A percentile compares a stretch with the other conserved stretches of the same genome.
phyloP scores from a whole-genome alignment of 345 rosid species.

The Rhodomyrtus tomentosa region DNA sequence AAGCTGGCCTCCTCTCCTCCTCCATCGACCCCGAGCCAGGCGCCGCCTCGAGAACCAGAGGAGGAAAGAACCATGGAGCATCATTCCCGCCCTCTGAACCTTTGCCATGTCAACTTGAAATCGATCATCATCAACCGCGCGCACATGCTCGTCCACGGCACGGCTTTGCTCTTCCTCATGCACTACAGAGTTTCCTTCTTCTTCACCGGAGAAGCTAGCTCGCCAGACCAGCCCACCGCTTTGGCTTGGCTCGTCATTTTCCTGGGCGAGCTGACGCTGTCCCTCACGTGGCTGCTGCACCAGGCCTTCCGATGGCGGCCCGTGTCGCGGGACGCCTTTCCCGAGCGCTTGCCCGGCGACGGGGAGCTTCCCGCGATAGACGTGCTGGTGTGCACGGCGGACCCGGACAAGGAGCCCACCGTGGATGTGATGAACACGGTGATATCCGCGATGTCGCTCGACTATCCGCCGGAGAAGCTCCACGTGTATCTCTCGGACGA shows the following conservation, averaged over 20 bases:
- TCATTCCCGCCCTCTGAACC: conserved; percentile 11
- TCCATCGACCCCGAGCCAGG: background rate
- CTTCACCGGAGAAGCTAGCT: background rate
- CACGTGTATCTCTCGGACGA: conserved; percentile 79
- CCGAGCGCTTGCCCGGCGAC: conserved; percentile 15
- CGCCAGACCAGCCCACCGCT: background rate
- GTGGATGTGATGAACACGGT: conserved; percentile 55
- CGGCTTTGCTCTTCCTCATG: conserved; percentile 15
- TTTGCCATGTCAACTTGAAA: conserved; percentile 1
- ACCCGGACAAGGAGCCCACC: conserved; percentile 80
- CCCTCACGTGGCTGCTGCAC: conserved; percentile 18
- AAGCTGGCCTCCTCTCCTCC: background rate
- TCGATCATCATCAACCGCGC: conserved; percentile 11
- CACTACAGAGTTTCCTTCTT: conserved; percentile 19
- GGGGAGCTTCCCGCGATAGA: conserved; percentile 48
- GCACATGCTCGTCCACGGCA: conserved; percentile 10
- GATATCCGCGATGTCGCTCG: conserved; percentile 63
- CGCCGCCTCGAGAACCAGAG: background rate
- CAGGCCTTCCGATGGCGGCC: conserved; percentile 19
- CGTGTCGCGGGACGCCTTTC: conserved; percentile 14
- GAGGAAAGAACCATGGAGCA: background rate
- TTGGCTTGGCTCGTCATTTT: conserved; percentile 18
- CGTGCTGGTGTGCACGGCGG: conserved; percentile 76
- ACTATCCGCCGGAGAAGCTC: conserved; percentile 56
- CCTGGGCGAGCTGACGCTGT: conserved; percentile 10